A percentile compares a stretch with the other conserved stretches of the same genome.
Evolutionary conservation across 1,284 basidiomycete species (phyloP).

Genomic region (Heliocybe sulcata): DNA sequence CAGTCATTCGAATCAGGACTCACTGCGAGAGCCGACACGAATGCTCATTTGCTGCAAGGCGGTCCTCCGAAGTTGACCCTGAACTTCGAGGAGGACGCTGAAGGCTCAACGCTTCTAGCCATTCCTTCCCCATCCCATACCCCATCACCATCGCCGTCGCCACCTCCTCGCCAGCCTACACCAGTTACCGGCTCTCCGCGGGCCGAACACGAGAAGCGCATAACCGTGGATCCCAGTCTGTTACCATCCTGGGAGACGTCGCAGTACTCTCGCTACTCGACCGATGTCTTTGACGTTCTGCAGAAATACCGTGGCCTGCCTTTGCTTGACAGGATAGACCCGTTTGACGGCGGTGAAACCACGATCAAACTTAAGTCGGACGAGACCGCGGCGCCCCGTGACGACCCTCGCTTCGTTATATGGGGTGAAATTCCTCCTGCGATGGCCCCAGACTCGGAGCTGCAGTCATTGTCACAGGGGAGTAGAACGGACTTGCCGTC

Average conservation of each 20-base stretch:
- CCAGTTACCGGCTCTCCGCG: background rate
- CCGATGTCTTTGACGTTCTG: constrained; percentile 74
- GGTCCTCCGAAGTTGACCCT: background rate
- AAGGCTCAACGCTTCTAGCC: background rate
- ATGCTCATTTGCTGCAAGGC: background rate
- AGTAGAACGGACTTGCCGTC: constrained; percentile 42
- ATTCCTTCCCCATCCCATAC: background rate
- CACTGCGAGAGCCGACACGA: constrained; percentile 48
- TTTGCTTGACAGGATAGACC: constrained; percentile 43
- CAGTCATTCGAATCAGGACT: constrained; percentile 75
- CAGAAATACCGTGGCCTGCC: constrained; percentile 75
- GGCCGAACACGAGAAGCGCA: background rate
- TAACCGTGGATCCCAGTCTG: background rate
- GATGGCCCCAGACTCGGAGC: constrained; percentile 31
- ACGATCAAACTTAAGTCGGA: constrained; percentile 59
- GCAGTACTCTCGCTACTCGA: constrained; percentile 57
- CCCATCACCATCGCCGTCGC: background rate
- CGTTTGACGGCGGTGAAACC: constrained; percentile 39
- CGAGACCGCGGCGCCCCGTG: constrained; percentile 60
- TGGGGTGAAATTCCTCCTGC: constrained; percentile 59
- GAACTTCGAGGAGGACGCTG: constrained; percentile 4
- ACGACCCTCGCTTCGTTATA: constrained; percentile 83
- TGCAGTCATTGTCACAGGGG: constrained; percentile 36
- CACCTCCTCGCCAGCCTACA: background rate
- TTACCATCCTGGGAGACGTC: constrained; percentile 31